Percentiles rank a stretch among this genome's conserved stretches.
Conservation (phyloP, 495 filamentous ascomycete species). For the Astrothelium macrocarpum region DNA sequence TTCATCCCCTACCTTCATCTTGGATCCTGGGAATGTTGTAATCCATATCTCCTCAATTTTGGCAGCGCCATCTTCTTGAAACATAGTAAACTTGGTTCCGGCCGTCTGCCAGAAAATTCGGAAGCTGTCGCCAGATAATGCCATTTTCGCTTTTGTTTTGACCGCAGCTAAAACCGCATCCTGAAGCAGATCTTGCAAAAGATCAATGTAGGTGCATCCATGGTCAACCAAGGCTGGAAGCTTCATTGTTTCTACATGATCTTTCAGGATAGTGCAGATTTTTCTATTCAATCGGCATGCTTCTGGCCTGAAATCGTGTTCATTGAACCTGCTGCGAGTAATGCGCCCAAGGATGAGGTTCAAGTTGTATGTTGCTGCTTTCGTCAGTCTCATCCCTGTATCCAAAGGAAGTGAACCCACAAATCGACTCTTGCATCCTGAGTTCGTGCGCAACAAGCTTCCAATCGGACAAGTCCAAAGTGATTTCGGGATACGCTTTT, state of each 20-base stretch:
- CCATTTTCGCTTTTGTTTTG: not conserved
- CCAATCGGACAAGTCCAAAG: not conserved
- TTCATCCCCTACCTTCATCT: not conserved
- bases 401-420: not conserved
- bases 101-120: not conserved
- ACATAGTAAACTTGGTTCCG: not conserved
- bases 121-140: not conserved
- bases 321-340: not conserved
- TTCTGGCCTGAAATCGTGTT: not conserved
- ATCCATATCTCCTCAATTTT: not conserved
- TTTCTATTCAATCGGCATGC: not conserved
- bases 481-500: not conserved
- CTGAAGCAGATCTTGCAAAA: not conserved
- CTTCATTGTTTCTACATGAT: not conserved
- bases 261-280: not conserved
- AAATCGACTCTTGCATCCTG: not conserved
- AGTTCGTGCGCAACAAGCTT: not conserved
- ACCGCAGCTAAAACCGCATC: not conserved
- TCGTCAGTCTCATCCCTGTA: not conserved
- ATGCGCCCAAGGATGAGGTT: not conserved
- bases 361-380: not conserved
- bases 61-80: not conserved
- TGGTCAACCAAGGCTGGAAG: not conserved
- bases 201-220: not conserved
- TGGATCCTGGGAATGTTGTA: not conserved